Conservation (phyloP, 164 flowering plant species). For the Santalum album region DNA sequence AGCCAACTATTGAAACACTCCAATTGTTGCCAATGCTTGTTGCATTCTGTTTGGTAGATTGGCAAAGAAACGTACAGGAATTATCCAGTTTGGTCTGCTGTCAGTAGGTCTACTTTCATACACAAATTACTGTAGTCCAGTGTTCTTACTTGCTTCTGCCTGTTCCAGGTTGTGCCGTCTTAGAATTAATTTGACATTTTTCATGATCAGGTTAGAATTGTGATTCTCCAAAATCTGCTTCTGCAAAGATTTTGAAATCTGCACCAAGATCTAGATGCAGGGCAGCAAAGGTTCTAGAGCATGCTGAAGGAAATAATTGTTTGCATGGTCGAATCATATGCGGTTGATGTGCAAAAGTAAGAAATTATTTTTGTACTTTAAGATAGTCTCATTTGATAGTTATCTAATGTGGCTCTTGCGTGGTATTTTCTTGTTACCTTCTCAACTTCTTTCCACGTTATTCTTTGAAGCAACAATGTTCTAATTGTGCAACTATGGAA, state of each 20-base stretch:
- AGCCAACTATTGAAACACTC: constrained; percentile 30
- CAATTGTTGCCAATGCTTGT: no score
- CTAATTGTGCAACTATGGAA: not conserved
- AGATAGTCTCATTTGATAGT: not conserved
- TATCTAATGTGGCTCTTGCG: no score
- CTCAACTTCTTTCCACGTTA: no score
- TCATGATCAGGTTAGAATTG: constrained; percentile 17
- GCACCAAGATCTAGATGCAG: constrained; percentile 7
- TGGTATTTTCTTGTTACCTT: no score
- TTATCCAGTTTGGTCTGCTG: no score
- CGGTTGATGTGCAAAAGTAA: constrained; percentile 21
- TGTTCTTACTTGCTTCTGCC: no score
- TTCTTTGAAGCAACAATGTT: no score
- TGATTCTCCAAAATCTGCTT: constrained; percentile 9
- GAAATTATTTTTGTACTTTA: constrained; percentile 5
- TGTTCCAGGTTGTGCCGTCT: no score
- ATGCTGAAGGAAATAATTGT: constrained; percentile 12
- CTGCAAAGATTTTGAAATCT: constrained; percentile 12
- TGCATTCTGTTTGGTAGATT: no score
- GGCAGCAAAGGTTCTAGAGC: constrained; percentile 7
- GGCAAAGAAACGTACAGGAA: no score
- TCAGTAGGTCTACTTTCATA: no score
- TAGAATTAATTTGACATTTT: not conserved
- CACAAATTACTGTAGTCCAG: no score
- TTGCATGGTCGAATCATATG: constrained; percentile 1